Evolutionary conservation across 2,329 filamentous ascomycete species (phyloP).

Genomic region (Hypoxylon sp.): DNA sequence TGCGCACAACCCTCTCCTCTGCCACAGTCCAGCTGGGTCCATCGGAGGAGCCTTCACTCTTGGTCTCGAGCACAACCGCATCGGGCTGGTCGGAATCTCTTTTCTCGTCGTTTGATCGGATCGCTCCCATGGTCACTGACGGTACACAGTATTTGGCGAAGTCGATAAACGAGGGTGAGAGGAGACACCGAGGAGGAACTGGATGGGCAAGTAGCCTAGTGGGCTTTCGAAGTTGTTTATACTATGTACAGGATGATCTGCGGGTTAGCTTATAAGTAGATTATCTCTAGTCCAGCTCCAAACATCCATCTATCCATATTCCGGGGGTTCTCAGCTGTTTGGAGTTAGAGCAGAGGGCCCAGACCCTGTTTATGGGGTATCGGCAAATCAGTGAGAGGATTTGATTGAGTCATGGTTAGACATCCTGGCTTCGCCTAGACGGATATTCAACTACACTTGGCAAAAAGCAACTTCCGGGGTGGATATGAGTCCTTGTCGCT

Average conservation of each 20-base stretch:
- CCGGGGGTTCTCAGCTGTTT: slow-evolving; percentile 27
- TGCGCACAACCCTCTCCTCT: slow-evolving; percentile 63
- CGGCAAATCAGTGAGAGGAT: slow-evolving; percentile 44
- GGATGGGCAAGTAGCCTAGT: slow-evolving; percentile 5
- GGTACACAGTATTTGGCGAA: slow-evolving; percentile 13
- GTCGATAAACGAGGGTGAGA: slow-evolving; percentile 17
- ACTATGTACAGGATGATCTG: slow-evolving; percentile 19
- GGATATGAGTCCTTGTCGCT: slow-evolving; percentile 23
- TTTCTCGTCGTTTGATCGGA: slow-evolving; percentile 44
- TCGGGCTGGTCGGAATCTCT: slow-evolving; percentile 42
- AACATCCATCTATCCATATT: slow-evolving; percentile 19
- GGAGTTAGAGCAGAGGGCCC: slow-evolving; percentile 32
- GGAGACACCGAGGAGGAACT: slow-evolving; percentile 17
- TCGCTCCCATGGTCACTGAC: slow-evolving; percentile 43
- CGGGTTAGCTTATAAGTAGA: slow-evolving; percentile 8
- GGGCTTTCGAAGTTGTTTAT: slow-evolving; percentile 29
- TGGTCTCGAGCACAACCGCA: slow-evolving; percentile 46
- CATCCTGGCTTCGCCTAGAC: slow-evolving; percentile 44
- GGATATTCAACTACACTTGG: slow-evolving; percentile 46
- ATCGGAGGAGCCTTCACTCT: slow-evolving; percentile 48
- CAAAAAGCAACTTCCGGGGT: slow-evolving; percentile 36
- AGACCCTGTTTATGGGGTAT: slow-evolving; percentile 34
- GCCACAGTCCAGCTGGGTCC: slow-evolving; percentile 61
- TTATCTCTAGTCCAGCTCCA: slow-evolving; percentile 8
- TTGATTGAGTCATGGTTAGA: slow-evolving; percentile 43